Percentiles rank a stretch among this genome's conserved stretches.
Conservation (phyloP, 176 grass and related monocot genomes). For the Musa beccarii region DNA sequence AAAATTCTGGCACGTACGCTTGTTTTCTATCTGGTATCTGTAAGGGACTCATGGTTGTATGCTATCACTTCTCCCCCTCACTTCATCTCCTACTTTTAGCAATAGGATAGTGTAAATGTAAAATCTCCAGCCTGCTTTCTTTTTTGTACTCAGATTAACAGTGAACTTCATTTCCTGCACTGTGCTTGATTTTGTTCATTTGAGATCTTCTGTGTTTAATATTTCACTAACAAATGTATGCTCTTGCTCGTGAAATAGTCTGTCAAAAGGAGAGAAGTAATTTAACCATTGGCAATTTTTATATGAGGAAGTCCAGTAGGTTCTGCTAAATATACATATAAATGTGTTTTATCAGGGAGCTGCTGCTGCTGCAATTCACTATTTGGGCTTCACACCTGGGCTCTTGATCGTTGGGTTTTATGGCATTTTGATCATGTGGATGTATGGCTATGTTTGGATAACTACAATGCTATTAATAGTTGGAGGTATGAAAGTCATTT, state of each 20-base stretch:
- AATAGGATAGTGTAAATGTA: too few relatives aligned
- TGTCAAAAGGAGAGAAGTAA: not conserved
- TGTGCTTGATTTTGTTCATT: too few relatives aligned
- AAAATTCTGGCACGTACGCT: too few relatives aligned
- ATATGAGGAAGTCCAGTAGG: not conserved
- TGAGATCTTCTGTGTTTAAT: too few relatives aligned
- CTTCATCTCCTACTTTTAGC: too few relatives aligned
- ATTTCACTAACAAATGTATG: too few relatives aligned
- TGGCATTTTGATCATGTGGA: conserved; percentile 95
- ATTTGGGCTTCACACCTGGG: conserved; percentile 76
- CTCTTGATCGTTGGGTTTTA: conserved; percentile 76
- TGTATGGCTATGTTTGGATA: conserved; percentile 94
- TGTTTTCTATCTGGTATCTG: too few relatives aligned
- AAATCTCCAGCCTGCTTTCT: too few relatives aligned
- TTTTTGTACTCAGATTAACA: too few relatives aligned
- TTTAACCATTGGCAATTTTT: not conserved
- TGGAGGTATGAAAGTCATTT: conserved; percentile 48
- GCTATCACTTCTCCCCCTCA: too few relatives aligned
- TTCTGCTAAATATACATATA: not conserved
- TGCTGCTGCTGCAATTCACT: conserved; percentile 55
- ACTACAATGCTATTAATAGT: conserved; percentile 70
- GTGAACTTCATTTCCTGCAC: too few relatives aligned
- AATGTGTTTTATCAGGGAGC: conserved; percentile 35
- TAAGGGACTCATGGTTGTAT: too few relatives aligned
- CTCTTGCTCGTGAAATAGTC: not conserved